These are phyloP conservation scores for Nannochloropsis oceanica DNA, from an alignment of 108 stramenopile genomes.

Conservation along the genomic window DNA sequence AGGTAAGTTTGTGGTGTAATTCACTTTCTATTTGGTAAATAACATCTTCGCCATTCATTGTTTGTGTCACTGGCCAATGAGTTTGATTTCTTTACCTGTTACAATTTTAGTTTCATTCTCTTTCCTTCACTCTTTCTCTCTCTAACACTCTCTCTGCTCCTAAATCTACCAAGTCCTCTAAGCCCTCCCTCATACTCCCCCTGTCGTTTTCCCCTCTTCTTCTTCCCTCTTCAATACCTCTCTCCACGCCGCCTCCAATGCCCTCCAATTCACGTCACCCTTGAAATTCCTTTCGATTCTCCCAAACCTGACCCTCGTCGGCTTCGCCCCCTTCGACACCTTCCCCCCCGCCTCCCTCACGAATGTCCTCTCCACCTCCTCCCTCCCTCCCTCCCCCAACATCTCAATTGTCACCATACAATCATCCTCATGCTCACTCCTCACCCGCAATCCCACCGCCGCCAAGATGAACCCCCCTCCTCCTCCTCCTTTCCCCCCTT, in stretches of 20 bases:
- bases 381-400: background rate
- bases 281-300: slow-evolving; percentile 2
- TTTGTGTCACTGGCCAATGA: no score
- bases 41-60: no score
- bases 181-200: no score
- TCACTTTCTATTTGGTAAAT: no score
- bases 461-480: background rate
- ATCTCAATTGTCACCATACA: slow-evolving; percentile 8
- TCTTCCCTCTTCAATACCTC: background rate
- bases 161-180: no score
- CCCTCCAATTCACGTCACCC: background rate
- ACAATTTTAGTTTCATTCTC: no score
- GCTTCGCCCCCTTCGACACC: background rate
- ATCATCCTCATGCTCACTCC: slow-evolving; percentile 12
- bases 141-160: no score
- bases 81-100: no score
- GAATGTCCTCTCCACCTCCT: background rate
- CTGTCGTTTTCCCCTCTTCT: no score
- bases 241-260: background rate
- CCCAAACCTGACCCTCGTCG: background rate
- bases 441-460: slow-evolving; percentile 2
- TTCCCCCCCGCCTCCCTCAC: background rate
- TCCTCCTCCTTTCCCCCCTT: background rate
- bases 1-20: no score
- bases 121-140: no score